Evolutionary conservation across 768 basidiomycete species (phyloP), one percentile per base, ranked within the genome.

Genomic region (Trametopsis cervina): DNA sequence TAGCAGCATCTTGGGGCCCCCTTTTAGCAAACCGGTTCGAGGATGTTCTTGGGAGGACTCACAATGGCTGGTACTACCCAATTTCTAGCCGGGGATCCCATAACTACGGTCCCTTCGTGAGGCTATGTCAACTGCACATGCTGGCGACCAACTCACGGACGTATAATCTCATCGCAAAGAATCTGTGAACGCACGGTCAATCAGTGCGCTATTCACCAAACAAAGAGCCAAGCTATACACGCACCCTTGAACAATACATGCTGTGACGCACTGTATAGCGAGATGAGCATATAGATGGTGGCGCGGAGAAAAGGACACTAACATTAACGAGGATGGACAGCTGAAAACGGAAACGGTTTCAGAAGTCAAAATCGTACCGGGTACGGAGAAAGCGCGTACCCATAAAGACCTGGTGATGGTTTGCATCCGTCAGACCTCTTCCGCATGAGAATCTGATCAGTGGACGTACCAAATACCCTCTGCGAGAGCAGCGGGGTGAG

Each of bases 311-410:
- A 40, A n/a, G 38, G 11, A 23, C 24, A 22, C 51, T 13, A 18
- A 52, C 51, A 25, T 52, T 52, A 17, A 52, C 42, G 18, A 52
- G 35, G n/a, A 52, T 52, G 4, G 51, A 52, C 2, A 20, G 4
- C 51, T 52, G 12, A 12, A 13, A 18, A 25, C 12, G n/a, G n/a
- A n/a, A n/a, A n/a, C n/a, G n/a, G n/a, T n/a, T n/a, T n/a, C n/a
- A n/a, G n/a, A n/a, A n/a, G n/a, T n/a, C n/a, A n/a, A n/a, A n/a
- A n/a, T n/a, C n/a, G n/a, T n/a, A n/a, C n/a, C n/a, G n/a, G n/a
- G n/a, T n/a, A n/a, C n/a, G n/a, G n/a, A 18, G 7, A 24, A 22
- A 24, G 5, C 3, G 35, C 50, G n/a, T 37, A 51, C 50, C 50
- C 50, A 51, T 42, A 51, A 38, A 23, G 50, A 51, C 50, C 50